Percentiles rank a stretch among this genome's conserved stretches.
Evolutionary conservation across 306 rosid genomes (phyloP).

Genomic region (Castanea sativa): DNA sequence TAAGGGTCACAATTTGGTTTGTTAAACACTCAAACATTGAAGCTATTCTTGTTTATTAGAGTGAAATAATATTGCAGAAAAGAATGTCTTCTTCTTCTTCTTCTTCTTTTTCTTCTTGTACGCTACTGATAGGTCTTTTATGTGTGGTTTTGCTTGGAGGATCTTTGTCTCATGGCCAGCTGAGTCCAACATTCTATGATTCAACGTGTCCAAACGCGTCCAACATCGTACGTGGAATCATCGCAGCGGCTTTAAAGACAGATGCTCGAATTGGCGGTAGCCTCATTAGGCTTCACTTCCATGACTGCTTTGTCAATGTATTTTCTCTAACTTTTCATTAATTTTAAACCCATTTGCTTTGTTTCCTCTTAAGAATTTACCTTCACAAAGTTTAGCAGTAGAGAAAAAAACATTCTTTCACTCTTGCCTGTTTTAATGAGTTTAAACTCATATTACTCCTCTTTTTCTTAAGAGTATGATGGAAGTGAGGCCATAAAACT

Average conservation of each 20-base stretch:
- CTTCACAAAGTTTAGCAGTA: no score
- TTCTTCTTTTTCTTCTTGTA: background rate
- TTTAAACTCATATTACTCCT: no score
- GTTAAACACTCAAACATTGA: background rate
- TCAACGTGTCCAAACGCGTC: constrained; percentile 23
- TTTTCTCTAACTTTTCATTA: background rate
- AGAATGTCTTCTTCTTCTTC: background rate
- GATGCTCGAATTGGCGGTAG: constrained; percentile 47
- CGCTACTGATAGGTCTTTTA: background rate
- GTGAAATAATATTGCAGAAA: background rate
- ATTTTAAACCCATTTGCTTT: background rate
- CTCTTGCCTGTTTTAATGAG: no score
- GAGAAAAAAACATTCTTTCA: no score
- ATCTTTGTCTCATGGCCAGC: constrained; percentile 12
- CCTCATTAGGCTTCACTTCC: constrained; percentile 54
- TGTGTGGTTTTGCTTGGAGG: constrained; percentile 29
- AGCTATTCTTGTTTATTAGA: background rate
- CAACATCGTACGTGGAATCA: constrained; percentile 3
- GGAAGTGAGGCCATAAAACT: no score
- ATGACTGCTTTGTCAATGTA: constrained; percentile 62
- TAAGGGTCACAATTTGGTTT: background rate
- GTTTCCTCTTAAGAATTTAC: no score
- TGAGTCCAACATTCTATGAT: constrained; percentile 21
- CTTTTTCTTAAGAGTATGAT: no score
- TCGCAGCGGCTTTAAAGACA: background rate